phyloP scores from a whole-genome alignment of 768 basidiomycete species.

The Lyophyllum semitale region DNA sequence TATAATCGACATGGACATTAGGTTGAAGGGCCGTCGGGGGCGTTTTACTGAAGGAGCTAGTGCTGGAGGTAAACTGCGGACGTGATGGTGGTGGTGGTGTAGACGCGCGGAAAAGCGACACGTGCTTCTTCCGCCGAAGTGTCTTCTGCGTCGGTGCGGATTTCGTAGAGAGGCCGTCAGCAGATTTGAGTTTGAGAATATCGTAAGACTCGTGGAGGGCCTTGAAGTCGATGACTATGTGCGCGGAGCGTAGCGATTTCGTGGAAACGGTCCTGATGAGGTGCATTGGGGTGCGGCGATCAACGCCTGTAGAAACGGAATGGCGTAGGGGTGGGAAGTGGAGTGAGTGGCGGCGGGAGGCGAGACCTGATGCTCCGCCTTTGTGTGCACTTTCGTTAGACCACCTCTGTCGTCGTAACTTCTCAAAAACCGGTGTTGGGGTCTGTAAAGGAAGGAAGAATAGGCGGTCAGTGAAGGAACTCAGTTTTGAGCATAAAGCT shows the following conservation, averaged over 20 bases:
- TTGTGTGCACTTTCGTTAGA: conserved; percentile 6
- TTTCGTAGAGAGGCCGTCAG: not conserved
- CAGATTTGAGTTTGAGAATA: conserved; percentile 1
- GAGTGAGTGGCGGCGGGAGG: not conserved
- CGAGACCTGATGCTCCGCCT: not conserved
- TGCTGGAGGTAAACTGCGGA: conserved; percentile 25
- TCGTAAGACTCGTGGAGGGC: conserved; percentile 9
- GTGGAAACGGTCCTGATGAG: conserved; percentile 18
- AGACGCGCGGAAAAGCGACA: conserved; percentile 30
- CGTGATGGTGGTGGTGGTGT: conserved; percentile 23
- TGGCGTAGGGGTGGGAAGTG: conserved; percentile 4
- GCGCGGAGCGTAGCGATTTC: conserved; percentile 18
- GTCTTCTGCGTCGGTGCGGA: conserved; percentile 23
- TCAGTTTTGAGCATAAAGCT: not conserved
- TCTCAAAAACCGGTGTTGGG: not conserved
- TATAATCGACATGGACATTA: conserved; percentile 14
- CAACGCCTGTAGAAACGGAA: conserved; percentile 13
- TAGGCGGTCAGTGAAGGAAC: not conserved
- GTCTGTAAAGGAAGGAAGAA: not conserved
- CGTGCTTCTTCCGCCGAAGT: conserved; percentile 40
- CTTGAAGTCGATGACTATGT: conserved; percentile 19
- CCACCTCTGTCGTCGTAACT: conserved; percentile 5
- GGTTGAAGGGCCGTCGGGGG: not conserved
- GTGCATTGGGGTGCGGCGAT: conserved; percentile 12
- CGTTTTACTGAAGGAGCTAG: not conserved